phyloP scores from a whole-genome alignment of 371 early-diverging fungal genomes.

The Furculomyces boomerangus region DNA sequence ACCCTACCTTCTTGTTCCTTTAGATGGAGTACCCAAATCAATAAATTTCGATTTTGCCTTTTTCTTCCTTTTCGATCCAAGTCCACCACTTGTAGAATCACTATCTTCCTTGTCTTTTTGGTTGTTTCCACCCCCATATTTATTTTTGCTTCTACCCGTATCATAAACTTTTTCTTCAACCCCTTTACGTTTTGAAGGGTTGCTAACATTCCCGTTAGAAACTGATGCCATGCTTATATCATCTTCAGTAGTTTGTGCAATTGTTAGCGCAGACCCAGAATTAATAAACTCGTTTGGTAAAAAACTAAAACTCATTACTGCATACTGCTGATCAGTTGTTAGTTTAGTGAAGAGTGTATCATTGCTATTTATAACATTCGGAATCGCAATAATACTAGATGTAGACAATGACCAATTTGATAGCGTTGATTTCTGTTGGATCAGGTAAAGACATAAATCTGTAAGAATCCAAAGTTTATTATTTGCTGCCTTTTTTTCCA shows the following conservation, averaged over 20 bases:
- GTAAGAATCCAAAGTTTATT: background rate
- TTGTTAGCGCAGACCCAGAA: background rate
- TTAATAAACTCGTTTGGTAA: background rate
- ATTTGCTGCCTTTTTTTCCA: background rate
- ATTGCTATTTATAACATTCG: background rate
- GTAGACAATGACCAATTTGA: constrained; percentile 1
- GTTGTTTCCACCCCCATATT: too few species aligned
- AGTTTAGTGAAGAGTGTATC: background rate
- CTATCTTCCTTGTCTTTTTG: too few species aligned
- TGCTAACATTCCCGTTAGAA: background rate
- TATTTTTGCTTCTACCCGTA: background rate
- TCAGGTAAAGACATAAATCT: background rate
- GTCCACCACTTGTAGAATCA: too few species aligned
- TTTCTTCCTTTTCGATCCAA: too few species aligned
- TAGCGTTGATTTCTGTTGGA: background rate
- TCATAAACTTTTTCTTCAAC: background rate
- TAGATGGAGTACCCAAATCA: too few species aligned
- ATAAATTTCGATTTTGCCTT: too few species aligned
- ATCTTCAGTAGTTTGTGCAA: background rate
- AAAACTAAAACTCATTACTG: background rate
- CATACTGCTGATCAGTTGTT: background rate
- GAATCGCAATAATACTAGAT: constrained; percentile 14
- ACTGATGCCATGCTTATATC: background rate
- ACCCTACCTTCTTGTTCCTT: too few species aligned
- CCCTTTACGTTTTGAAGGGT: background rate